Conservation (phyloP, 106 monocot genomes). For the Dactylorhiza incarnata region DNA sequence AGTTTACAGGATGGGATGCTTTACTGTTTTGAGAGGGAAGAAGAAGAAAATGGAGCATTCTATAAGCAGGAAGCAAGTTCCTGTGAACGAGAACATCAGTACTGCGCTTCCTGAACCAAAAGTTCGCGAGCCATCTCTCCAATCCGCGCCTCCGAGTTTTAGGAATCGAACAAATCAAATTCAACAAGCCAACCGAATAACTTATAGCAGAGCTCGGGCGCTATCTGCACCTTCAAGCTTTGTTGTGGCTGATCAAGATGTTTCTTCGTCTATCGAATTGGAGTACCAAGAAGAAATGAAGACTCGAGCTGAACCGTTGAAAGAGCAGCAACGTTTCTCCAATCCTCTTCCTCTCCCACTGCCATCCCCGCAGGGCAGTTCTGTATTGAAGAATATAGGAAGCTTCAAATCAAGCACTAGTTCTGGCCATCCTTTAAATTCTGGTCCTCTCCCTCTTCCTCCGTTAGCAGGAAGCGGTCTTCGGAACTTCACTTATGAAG, state of each 20-base stretch:
- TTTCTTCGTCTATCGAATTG: constrained; percentile 28
- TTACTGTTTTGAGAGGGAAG: constrained; percentile 52
- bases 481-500: constrained; percentile 71
- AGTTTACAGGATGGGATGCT: constrained; percentile 67
- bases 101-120: constrained; percentile 67
- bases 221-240: constrained; percentile 89
- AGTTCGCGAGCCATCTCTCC: constrained; percentile 39
- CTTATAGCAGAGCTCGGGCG: constrained; percentile 47
- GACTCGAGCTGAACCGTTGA: constrained; percentile 19
- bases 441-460: constrained; percentile 83
- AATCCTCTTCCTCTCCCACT: constrained; percentile 80
- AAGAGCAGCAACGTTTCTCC: constrained; percentile 50
- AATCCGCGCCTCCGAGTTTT: constrained; percentile 96
- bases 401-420: constrained; percentile 61
- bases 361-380: constrained; percentile 36
- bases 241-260: constrained; percentile 42
- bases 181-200: constrained; percentile 19
- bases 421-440: constrained; percentile 20
- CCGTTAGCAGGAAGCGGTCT: constrained; percentile 48
- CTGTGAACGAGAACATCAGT: constrained; percentile 17
- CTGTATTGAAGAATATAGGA: constrained; percentile 41
- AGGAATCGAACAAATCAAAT: constrained; percentile 41
- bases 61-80: constrained; percentile 17
- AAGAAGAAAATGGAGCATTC: constrained; percentile 49
- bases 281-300: constrained; percentile 56